These are phyloP conservation scores for Trichosporon coremiiforme DNA, from an alignment of 1,284 basidiomycete species.

Conservation along the genomic window DNA sequence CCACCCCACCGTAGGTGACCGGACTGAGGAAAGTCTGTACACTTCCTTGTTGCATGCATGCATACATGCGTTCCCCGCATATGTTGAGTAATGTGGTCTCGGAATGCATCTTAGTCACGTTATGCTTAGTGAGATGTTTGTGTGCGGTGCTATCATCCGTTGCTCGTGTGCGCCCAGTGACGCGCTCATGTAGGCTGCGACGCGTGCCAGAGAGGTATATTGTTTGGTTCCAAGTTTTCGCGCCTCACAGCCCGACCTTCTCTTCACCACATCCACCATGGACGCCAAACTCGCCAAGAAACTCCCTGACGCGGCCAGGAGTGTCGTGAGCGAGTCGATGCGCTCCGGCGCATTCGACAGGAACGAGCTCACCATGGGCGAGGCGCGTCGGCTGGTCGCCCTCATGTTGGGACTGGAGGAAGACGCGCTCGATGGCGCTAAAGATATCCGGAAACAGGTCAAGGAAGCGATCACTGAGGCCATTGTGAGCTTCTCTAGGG, in stretches of 20 bases:
- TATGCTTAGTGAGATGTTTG: too few species aligned
- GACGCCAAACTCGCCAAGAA: slow-evolving; percentile 19
- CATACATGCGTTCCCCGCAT: too few species aligned
- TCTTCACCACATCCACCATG: slow-evolving; percentile 20
- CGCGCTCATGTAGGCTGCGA: background rate
- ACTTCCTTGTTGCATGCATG: background rate
- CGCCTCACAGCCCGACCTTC: background rate
- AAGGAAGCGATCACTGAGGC: slow-evolving; percentile 52
- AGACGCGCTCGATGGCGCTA: slow-evolving; percentile 32
- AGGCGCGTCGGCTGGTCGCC: slow-evolving; percentile 35
- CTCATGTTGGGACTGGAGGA: slow-evolving; percentile 37
- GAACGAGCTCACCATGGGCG: slow-evolving; percentile 41
- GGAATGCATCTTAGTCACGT: too few species aligned
- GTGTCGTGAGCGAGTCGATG: slow-evolving; percentile 35
- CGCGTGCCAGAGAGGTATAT: slow-evolving; percentile 1
- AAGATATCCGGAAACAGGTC: slow-evolving; percentile 47
- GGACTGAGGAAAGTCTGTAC: background rate
- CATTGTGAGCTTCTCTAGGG: slow-evolving; percentile 47
- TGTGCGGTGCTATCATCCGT: too few species aligned
- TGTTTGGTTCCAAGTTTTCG: slow-evolving; percentile 28
- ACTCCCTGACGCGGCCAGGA: slow-evolving; percentile 18
- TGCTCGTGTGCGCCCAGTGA: background rate
- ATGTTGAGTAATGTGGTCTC: too few species aligned
- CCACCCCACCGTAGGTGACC: background rate
- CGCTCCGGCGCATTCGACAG: slow-evolving; percentile 38